Evolutionary conservation across 768 basidiomycete genomes (phyloP), one percentile per base, ranked within the genome.

Genomic region (Kwoniella newhampshirensis): DNA sequence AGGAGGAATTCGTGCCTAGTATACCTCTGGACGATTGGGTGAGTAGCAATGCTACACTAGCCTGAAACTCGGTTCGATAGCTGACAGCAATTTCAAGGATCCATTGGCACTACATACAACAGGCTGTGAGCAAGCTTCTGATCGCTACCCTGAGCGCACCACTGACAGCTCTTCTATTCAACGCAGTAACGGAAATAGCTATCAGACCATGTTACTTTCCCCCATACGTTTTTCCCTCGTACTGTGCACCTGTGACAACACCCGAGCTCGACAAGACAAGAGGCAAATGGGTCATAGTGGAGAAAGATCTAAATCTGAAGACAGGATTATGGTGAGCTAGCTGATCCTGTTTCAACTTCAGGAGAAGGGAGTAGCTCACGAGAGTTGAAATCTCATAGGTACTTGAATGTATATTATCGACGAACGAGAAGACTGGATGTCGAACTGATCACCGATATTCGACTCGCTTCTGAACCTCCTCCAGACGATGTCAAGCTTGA

Each of bases 261-360:
- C 78, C 80, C 11, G 87, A 89, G 69, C 76, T 86, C 45, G 88
- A 91, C 70, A 85, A 86, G 4, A 82, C 59, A 8, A 70, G 75
- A 25, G 81, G 81, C 1, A 88, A 86, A 66, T 99, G 94, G 94
- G 90, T 94, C 1, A 84, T 87, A 13, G 86, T 99, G 12, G 84
- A 85, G 36, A 81, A 84, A 42, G 87, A 97, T 77, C 75, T 97
- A 30, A 92, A 92, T 70, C 62, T 79, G 30, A 79, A 82, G 79
- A 77, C 71, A 64, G 86, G 79, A 56, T 73, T 83, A 23, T 86
- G 79, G 77, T 89, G 60, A 70, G 83, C 57, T 3, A 20, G 53
- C 17, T 52, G 43, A n/a, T 32, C 52, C 12, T 18, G 15, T 21
- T 30, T 36, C n/a, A 36, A 55, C 53, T 18, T 23, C 6, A 23